Percentiles rank a stretch among this genome's conserved stretches.
phyloP scores from a whole-genome alignment of 768 basidiomycete genomes.

The Tephrocybe rancida region DNA sequence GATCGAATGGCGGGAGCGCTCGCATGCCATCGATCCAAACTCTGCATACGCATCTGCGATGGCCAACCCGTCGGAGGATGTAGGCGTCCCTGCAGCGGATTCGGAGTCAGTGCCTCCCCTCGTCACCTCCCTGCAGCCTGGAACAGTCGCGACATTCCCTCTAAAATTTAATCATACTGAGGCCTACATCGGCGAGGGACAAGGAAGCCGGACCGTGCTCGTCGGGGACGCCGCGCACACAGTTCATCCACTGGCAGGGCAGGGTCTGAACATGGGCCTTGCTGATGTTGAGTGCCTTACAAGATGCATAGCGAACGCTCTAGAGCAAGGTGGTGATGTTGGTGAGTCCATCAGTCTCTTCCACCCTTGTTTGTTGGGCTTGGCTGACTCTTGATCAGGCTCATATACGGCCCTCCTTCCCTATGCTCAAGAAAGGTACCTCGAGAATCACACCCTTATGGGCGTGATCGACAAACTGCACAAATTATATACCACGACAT shows the following conservation, averaged over 20 bases:
- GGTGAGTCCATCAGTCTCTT: conserved; percentile 48
- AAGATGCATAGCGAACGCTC: conserved; percentile 58
- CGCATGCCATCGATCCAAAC: conserved; percentile 63
- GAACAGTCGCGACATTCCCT: conserved; percentile 88
- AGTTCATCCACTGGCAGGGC: conserved; percentile 92
- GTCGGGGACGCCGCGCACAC: conserved; percentile 97
- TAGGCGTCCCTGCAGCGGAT: conserved; percentile 63
- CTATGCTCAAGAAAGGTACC: conserved; percentile 82
- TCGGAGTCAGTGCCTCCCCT: conserved; percentile 73
- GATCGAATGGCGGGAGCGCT: conserved; percentile 71
- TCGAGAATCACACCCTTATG: conserved; percentile 85
- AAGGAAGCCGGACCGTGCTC: conserved; percentile 73
- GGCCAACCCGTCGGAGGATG: conserved; percentile 22
- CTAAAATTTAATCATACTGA: conserved; percentile 87
- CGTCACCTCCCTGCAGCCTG: conserved; percentile 68
- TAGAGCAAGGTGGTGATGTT: conserved; percentile 75
- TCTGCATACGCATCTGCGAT: conserved; percentile 64
- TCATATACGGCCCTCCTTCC: conserved; percentile 73
- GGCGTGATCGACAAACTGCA: conserved; percentile 88
- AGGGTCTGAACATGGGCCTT: conserved; percentile 94
- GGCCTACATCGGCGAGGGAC: conserved; percentile 76
- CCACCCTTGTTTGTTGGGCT: neutral
- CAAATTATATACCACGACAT: conserved; percentile 76
- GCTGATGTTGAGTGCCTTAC: conserved; percentile 79
- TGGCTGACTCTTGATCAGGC: conserved; percentile 42